A percentile compares a stretch with the other conserved stretches of the same genome.
Evolutionary conservation across 345 rosid genomes (phyloP).

Genomic region (Rhizophora apiculata): DNA sequence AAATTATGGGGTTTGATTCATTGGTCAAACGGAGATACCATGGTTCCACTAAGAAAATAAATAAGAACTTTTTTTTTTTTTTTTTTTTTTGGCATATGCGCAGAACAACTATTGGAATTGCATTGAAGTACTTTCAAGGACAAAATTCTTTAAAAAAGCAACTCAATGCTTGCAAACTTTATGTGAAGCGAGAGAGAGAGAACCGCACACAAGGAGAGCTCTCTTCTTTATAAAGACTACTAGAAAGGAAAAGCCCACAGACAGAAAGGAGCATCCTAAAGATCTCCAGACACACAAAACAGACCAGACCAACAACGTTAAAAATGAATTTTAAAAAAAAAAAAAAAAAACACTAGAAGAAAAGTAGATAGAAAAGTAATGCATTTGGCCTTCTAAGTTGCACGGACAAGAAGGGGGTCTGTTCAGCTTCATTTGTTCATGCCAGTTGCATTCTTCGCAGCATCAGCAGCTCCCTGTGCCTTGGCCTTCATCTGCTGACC

Average conservation of each 20-base stretch:
- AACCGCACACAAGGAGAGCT: constrained; percentile 5
- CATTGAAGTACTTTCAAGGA: no score
- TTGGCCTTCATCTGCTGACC: constrained; percentile 54
- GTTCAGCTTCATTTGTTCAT: constrained; percentile 21
- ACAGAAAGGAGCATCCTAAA: not conserved
- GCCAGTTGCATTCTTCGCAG: constrained; percentile 56
- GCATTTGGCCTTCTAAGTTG: not conserved
- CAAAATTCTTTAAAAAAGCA: not conserved
- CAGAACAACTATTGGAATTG: no score
- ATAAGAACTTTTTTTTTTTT: no score
- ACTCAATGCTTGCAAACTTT: not conserved
- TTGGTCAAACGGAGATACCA: no score
- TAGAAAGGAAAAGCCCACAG: no score
- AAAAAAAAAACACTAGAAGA: not conserved
- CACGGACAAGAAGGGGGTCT: not conserved
- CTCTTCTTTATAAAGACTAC: constrained; percentile 14
- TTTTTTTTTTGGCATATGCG: no score
- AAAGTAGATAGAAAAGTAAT: not conserved
- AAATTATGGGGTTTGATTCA: no score
- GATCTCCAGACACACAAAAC: not conserved
- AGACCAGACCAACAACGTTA: not conserved
- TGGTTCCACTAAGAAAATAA: no score
- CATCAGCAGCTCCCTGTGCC: constrained; percentile 62
- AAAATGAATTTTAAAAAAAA: not conserved
- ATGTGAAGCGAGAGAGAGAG: not conserved